Evolutionary conservation across 345 rosid species (phyloP).

Genomic region (Erysimum cheiranthoides): DNA sequence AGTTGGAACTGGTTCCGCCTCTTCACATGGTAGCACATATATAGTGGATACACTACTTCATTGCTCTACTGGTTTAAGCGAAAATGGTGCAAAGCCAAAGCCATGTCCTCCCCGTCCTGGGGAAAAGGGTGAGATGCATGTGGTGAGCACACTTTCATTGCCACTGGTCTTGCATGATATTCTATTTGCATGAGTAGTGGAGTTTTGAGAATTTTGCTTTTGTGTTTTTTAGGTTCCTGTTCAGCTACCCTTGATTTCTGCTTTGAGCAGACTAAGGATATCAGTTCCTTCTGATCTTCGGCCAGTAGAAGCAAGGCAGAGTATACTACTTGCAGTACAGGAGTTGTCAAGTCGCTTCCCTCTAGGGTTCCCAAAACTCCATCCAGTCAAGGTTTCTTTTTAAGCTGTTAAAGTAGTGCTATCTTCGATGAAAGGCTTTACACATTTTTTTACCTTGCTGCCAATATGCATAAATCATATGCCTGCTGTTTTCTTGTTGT

Average conservation of each 20-base stretch:
- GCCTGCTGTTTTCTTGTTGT: conserved; percentile 19
- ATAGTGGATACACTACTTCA: conserved; percentile 93
- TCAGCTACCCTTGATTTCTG: conserved; percentile 83
- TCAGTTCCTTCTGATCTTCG: conserved; percentile 90
- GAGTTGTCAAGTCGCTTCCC: conserved; percentile 86
- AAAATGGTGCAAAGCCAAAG: conserved; percentile 84
- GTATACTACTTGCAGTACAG: conserved; percentile 84
- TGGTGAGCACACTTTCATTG: conserved; percentile 62
- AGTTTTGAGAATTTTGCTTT: conserved; percentile 37
- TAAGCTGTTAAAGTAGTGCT: conserved; percentile 8
- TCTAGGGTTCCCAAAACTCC: conserved; percentile 91
- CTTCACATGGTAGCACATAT: conserved; percentile 74
- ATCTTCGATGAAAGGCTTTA: conserved; percentile 1
- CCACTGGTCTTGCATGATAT: conserved; percentile 8
- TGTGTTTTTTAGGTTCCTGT: conserved; percentile 78
- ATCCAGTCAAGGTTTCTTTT: conserved; percentile 76
- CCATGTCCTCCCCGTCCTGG: conserved; percentile 95
- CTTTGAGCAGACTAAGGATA: conserved; percentile 78
- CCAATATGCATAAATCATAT: conserved; percentile 14
- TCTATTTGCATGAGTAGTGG: conserved; percentile 2
- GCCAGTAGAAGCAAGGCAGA: conserved; percentile 95
- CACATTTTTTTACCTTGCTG: conserved; percentile 1
- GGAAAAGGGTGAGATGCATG: conserved; percentile 99
- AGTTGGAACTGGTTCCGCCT: conserved; percentile 54
- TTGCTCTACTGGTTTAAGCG: conserved; percentile 83